Evolutionary conservation across 768 basidiomycete species (phyloP).

Genomic region (Trametes sanguinea): DNA sequence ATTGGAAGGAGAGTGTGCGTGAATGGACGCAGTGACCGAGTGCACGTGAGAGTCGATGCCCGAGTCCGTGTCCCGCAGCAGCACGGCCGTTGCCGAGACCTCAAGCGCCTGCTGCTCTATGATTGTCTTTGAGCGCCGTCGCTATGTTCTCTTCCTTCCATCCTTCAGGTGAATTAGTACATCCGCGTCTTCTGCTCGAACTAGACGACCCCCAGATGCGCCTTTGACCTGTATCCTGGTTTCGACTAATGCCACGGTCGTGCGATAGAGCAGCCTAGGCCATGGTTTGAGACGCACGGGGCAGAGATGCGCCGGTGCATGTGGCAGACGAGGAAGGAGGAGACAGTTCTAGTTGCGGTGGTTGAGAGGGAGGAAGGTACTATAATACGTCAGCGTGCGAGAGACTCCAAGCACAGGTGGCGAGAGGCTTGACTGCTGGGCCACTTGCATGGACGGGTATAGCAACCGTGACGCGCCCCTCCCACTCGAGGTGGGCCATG

Average conservation of each 20-base stretch:
- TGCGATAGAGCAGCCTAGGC: background rate
- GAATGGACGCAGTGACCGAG: background rate
- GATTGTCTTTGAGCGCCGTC: background rate
- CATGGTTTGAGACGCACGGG: no score
- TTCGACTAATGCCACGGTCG: background rate
- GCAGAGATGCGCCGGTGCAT: background rate
- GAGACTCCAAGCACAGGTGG: background rate
- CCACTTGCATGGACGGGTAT: background rate
- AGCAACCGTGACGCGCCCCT: constrained; percentile 8
- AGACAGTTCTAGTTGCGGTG: constrained; percentile 9
- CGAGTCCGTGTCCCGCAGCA: no score
- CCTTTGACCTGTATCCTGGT: background rate
- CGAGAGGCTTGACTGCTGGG: no score
- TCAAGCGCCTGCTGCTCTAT: background rate
- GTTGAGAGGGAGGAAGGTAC: constrained; percentile 7
- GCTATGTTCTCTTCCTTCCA: background rate
- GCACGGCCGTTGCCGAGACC: constrained; percentile 2
- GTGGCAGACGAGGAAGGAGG: background rate
- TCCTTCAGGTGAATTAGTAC: background rate
- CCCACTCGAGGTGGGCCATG: background rate
- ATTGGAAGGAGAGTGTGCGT: constrained; percentile 4
- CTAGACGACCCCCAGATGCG: background rate
- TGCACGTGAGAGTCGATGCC: no score
- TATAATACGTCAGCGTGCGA: constrained; percentile 6
- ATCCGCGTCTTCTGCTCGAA: no score